phyloP scores from a whole-genome alignment of 176 grass and related monocot genomes.

The Oryza longistaminata region DNA sequence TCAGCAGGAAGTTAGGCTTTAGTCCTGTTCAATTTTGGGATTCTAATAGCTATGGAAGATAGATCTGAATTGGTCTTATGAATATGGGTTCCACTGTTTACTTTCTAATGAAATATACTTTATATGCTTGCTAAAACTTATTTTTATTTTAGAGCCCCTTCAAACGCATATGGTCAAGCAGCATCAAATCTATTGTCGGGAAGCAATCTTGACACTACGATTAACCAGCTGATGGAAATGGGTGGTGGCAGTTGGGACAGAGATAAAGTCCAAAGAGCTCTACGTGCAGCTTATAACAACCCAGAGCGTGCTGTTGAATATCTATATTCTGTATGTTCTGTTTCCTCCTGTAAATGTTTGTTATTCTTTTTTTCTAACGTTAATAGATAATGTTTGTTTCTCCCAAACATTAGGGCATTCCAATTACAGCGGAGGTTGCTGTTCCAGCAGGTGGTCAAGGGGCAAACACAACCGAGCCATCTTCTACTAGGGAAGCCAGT shows the following conservation, averaged over 20 bases:
- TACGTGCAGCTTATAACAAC: constrained; percentile 93
- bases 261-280: constrained; percentile 73
- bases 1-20: background rate
- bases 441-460: constrained; percentile 61
- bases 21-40: background rate
- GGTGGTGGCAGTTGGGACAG: constrained; percentile 95
- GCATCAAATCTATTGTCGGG: constrained; percentile 67
- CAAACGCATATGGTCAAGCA: constrained; percentile 53
- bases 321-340: constrained; percentile 78
- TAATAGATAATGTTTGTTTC: constrained; percentile 29
- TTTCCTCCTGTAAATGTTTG: constrained; percentile 4
- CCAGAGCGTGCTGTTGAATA: constrained; percentile 97
- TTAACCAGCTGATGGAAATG: constrained; percentile 95
- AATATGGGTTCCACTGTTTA: constrained; percentile 4
- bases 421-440: constrained; percentile 70
- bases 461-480: constrained; percentile 34
- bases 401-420: constrained; percentile 72
- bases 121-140: background rate
- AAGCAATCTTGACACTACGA: constrained; percentile 61
- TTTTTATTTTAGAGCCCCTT: constrained; percentile 44
- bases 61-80: constrained; percentile 16
- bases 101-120: constrained; percentile 5
- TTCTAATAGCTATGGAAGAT: background rate
- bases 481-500: constrained; percentile 33
- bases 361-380: constrained; percentile 17